Evolutionary conservation across 2,329 filamentous ascomycete genomes (phyloP).

Genomic region (Cercospora citrullina): DNA sequence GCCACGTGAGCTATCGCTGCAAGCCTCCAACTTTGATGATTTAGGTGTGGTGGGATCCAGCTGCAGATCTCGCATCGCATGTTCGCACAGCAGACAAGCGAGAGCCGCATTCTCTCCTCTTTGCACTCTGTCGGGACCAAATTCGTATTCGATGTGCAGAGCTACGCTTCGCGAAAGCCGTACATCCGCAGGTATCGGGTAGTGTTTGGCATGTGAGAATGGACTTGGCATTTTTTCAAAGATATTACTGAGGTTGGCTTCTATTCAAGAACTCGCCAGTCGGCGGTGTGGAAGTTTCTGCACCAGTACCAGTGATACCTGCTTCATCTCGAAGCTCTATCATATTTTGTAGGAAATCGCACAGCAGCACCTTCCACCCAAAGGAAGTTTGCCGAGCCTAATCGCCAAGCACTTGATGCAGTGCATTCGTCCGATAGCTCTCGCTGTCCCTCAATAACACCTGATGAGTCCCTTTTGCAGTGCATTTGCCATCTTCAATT

Average conservation of each 20-base stretch:
- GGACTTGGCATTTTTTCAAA: not conserved
- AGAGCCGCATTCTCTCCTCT: not conserved
- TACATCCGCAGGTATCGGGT: not conserved
- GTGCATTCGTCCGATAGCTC: slow-evolving; percentile 28
- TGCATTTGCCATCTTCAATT: slow-evolving; percentile 51
- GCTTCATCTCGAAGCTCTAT: not conserved
- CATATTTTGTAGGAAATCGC: not conserved
- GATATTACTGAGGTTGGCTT: not conserved
- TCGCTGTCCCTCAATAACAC: slow-evolving; percentile 36
- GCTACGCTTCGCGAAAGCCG: not conserved
- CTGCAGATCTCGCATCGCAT: not conserved
- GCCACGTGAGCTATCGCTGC: not conserved
- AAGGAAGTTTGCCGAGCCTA: slow-evolving; percentile 29
- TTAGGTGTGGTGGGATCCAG: not conserved
- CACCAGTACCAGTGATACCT: not conserved
- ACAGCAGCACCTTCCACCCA: not conserved
- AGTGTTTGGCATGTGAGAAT: not conserved
- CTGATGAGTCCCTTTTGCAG: slow-evolving; percentile 52
- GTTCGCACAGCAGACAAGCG: not conserved
- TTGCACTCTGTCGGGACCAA: not conserved
- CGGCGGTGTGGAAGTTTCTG: not conserved
- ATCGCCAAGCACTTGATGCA: slow-evolving; percentile 31
- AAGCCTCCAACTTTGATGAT: not conserved
- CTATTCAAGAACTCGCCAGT: not conserved
- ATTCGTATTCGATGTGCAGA: not conserved